Percentiles rank a stretch among this genome's conserved stretches.
phyloP scores from a whole-genome alignment of 371 early-diverging fungal species.

The Circinella umbellata region DNA sequence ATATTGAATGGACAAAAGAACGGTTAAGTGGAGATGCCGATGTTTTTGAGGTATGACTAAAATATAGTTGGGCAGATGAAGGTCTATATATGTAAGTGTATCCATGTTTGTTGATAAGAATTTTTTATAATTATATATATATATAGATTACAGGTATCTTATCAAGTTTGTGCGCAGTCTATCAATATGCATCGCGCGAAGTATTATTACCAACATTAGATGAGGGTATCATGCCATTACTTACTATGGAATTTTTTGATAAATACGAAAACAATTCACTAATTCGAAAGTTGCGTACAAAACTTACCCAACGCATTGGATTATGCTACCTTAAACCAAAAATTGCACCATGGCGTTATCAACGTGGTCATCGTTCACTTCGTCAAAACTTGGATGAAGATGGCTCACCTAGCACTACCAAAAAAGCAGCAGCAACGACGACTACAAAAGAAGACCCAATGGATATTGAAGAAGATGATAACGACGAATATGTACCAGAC shows the following conservation, averaged over 20 bases:
- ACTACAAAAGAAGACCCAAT: background rate
- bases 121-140: background rate
- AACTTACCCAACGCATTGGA: slow-evolving; percentile 85
- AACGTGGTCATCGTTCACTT: slow-evolving; percentile 64
- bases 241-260: slow-evolving; percentile 56
- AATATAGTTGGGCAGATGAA: background rate
- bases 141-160: slow-evolving; percentile 63
- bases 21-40: slow-evolving; percentile 40
- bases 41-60: slow-evolving; percentile 52
- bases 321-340: slow-evolving; percentile 74
- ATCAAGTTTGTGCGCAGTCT: slow-evolving; percentile 69
- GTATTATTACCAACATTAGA: slow-evolving; percentile 63
- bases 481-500: slow-evolving; percentile 70
- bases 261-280: slow-evolving; percentile 68
- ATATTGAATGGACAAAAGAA: slow-evolving; percentile 63
- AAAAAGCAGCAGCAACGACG: slow-evolving; percentile 18
- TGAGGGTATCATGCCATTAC: slow-evolving; percentile 56
- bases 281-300: slow-evolving; percentile 81
- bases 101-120: background rate
- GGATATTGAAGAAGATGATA: slow-evolving; percentile 40
- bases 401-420: slow-evolving; percentile 16
- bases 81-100: no score
- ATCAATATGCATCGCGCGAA: slow-evolving; percentile 71
- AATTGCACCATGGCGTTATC: slow-evolving; percentile 79
- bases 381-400: slow-evolving; percentile 45